Conservation (phyloP, 108 stramenopile genomes). For the Schizochytrium sp. region DNA sequence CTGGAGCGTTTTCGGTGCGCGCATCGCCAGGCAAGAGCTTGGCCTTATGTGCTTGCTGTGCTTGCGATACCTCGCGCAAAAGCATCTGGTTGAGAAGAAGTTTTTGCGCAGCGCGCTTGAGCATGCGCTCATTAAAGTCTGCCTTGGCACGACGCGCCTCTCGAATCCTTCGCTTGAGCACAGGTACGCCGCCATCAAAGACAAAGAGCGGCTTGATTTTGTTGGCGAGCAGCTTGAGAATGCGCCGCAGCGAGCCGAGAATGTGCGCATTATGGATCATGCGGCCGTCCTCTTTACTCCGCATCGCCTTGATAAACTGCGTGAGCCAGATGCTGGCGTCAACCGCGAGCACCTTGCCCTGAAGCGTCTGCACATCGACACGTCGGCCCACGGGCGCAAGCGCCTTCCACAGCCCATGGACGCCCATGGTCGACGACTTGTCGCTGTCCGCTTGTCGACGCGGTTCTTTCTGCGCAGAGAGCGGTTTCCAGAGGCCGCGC, state of each 20-base stretch:
- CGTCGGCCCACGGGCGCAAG: slow-evolving; percentile 63
- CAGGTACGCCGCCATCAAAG: slow-evolving; percentile 88
- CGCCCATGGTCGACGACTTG: slow-evolving; percentile 60
- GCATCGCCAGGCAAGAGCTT: background rate
- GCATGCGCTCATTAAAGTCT: slow-evolving; percentile 40
- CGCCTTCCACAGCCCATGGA: slow-evolving; percentile 68
- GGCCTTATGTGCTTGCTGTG: background rate
- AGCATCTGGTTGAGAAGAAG: slow-evolving; percentile 14
- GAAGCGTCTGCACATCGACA: slow-evolving; percentile 85
- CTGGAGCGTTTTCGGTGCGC: background rate
- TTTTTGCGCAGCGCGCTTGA: slow-evolving; percentile 25
- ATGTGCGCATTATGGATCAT: slow-evolving; percentile 80
- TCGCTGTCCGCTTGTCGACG: background rate
- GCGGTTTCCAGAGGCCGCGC: background rate
- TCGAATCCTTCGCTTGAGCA: slow-evolving; percentile 73
- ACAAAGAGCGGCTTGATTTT: slow-evolving; percentile 89
- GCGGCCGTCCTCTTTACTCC: slow-evolving; percentile 73
- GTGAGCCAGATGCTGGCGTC: slow-evolving; percentile 94
- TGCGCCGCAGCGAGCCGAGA: slow-evolving; percentile 76
- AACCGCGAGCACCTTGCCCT: slow-evolving; percentile 80
- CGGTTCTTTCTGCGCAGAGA: background rate
- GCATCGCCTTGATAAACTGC: slow-evolving; percentile 93
- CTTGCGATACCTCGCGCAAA: background rate
- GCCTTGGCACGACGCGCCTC: slow-evolving; percentile 49
- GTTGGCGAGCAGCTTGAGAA: slow-evolving; percentile 64